phyloP scores from a whole-genome alignment of 2,329 filamentous ascomycete species.

The Epichloe scottii region DNA sequence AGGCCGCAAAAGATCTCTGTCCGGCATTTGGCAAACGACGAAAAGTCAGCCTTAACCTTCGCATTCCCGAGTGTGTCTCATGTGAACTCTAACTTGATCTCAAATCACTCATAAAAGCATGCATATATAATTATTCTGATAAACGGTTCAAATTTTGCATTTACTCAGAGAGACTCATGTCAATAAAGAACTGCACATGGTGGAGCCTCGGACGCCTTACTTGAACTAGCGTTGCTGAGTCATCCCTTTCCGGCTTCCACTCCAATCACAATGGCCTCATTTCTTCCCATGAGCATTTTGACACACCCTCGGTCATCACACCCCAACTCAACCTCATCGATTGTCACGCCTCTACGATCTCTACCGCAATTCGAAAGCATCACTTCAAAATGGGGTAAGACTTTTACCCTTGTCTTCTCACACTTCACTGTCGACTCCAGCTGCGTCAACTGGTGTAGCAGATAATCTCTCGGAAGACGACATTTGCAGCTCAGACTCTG shows the following conservation, averaged over 20 bases:
- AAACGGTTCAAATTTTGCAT: neutral
- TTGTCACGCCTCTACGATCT: conserved; percentile 12
- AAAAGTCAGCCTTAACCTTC: conserved; percentile 13
- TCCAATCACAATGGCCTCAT: conserved; percentile 24
- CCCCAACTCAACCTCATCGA: conserved; percentile 14
- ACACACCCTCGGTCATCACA: conserved; percentile 16
- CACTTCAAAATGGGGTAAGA: conserved; percentile 30
- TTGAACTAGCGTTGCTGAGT: conserved; percentile 18
- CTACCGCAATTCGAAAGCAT: conserved; percentile 12
- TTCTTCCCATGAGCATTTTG: conserved; percentile 17
- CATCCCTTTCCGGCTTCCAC: conserved; percentile 19
- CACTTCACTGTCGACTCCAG: neutral
- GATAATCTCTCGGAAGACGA: neutral
- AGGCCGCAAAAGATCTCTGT: neutral
- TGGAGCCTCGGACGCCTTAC: neutral
- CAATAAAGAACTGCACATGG: neutral
- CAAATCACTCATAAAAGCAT: neutral
- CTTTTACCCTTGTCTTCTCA: no score
- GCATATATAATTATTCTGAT: neutral
- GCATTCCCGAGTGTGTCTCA: conserved; percentile 17
- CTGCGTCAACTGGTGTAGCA: neutral
- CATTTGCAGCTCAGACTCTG: conserved; percentile 6
- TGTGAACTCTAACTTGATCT: conserved; percentile 6
- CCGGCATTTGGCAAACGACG: conserved; percentile 6
- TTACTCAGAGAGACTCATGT: neutral